phyloP scores from a whole-genome alignment of 768 basidiomycete species.

The Flagelloscypha sp. region DNA sequence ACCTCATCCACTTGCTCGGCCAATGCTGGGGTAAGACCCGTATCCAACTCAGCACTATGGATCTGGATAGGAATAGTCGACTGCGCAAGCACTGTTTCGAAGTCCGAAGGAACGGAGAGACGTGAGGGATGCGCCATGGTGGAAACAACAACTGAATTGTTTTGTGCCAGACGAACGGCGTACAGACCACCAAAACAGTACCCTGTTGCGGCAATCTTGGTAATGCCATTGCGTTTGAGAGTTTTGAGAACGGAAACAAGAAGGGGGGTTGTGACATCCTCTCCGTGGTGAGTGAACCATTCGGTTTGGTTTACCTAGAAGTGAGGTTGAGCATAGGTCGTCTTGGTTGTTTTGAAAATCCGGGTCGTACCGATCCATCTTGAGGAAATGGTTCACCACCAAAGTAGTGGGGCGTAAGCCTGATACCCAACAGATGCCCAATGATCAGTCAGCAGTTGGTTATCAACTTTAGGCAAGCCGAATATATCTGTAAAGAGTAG shows the following conservation, averaged over 20 bases:
- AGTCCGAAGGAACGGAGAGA: not conserved
- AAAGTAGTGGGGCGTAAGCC: no score
- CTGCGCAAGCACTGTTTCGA: not conserved
- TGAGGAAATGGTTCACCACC: no score
- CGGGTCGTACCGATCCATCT: no score
- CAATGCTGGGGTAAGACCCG: not conserved
- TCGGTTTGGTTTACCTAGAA: no score
- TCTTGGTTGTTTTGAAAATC: no score
- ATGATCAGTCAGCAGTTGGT: no score
- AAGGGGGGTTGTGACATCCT: conserved; percentile 20
- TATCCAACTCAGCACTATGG: not conserved
- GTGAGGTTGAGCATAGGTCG: no score
- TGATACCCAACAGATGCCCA: no score
- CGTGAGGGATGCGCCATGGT: conserved; percentile 1
- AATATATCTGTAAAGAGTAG: conserved; percentile 33
- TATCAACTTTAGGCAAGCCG: conserved; percentile 26
- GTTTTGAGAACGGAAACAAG: conserved; percentile 27
- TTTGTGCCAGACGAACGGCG: not conserved
- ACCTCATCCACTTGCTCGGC: not conserved
- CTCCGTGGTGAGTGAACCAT: conserved; percentile 29
- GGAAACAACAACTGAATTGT: not conserved
- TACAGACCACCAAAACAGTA: conserved; percentile 20
- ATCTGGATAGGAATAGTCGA: not conserved
- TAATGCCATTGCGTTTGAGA: conserved; percentile 34
- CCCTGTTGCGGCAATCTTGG: conserved; percentile 28